Base-by-base conservation (phyloP, 495 filamentous ascomycete species). In the Penicillium chermesinum region DNA sequence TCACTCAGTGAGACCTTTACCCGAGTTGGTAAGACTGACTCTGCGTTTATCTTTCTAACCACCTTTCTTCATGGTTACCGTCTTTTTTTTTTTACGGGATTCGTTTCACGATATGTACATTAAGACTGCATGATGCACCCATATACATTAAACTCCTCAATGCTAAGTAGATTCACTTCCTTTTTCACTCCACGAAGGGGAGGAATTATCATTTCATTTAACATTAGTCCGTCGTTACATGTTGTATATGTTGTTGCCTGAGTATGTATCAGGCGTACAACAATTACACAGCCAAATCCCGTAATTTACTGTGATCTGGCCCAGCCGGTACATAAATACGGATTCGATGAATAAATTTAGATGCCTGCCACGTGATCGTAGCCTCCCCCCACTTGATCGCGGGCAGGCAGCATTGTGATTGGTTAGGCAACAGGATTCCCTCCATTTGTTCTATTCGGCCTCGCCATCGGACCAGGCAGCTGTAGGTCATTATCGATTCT, bases 361-460 rank as follows among this genome's bases (percentile, higher is more conserved):
- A 55, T 69, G 69, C 66, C 67, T 72, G 54, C 64, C 69, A 65
- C 65, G 65, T 69, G 65, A 64, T 44, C n/a, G n/a, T 44, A 44
- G 48, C 46, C 27, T 9, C 9, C 14, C 32, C 17, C 13, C 33
- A 13, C 44, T 38, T 10, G 18, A 21, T 9, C 21, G n/a, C 30
- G 21, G 8, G n/a, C 16, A 35, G 8, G 46, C 52, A 38, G 12
- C 20, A 7, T 50, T 52, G 54, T 69, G 43, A 71, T 72, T 72
- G 71, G 71, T 71, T 71, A 75, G 72, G 72, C 72, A 75, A 67
- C 72, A 73, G 61, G 55, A 73, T 75, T 75, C 65, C 63, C 56
- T 61, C 51, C 51, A 25, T 59, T 46, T 55, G 56, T 62, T 63
- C 57, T 62, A 65, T 64, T 50, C 46, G 44, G 37, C 38, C 51